Evolutionary conservation across 208 protist genomes (phyloP).

Genomic region (Herpetomonas tarakana): DNA sequence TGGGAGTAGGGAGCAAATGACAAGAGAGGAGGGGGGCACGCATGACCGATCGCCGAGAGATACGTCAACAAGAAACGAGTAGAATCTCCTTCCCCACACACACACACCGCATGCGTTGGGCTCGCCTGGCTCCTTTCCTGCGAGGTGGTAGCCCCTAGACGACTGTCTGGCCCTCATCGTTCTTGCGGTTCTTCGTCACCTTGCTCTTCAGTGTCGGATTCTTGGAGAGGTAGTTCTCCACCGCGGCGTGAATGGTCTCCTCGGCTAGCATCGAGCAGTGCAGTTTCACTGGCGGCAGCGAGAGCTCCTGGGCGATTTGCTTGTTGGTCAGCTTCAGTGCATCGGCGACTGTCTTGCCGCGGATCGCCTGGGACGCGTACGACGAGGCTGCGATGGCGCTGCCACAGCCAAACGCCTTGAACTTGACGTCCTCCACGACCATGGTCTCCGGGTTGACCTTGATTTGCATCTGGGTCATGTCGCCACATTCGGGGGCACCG

Average conservation of each 20-base stretch:
- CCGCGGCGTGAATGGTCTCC: conserved; percentile 98
- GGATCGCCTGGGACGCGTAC: conserved; percentile 97
- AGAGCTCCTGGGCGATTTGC: conserved; percentile 98
- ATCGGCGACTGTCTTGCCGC: conserved; percentile 97
- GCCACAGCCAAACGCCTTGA: conserved; percentile 99
- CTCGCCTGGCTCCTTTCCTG: too few relatives aligned
- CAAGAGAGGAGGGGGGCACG: too few relatives aligned
- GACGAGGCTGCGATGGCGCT: conserved; percentile 98
- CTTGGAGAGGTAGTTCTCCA: conserved; percentile 97
- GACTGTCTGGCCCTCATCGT: background rate
- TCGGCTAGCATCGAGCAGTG: conserved; percentile 99
- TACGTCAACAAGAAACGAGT: background rate
- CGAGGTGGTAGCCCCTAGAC: too few relatives aligned
- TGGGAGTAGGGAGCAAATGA: too few relatives aligned
- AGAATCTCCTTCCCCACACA: too few relatives aligned
- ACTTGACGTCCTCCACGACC: conserved; percentile 94
- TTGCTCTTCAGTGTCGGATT: conserved; percentile 91
- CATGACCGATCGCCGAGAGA: too few relatives aligned
- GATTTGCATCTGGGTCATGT: conserved; percentile 99
- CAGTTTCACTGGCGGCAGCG: conserved; percentile 99
- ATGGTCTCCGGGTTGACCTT: conserved; percentile 91
- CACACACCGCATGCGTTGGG: background rate
- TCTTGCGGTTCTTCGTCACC: conserved; percentile 41
- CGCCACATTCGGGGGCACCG: conserved; percentile 98
- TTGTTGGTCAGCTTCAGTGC: conserved; percentile 97